These are phyloP conservation scores for Penstemon davidsonii DNA, from an alignment of 257 asterid genomes.

Conservation along the genomic window DNA sequence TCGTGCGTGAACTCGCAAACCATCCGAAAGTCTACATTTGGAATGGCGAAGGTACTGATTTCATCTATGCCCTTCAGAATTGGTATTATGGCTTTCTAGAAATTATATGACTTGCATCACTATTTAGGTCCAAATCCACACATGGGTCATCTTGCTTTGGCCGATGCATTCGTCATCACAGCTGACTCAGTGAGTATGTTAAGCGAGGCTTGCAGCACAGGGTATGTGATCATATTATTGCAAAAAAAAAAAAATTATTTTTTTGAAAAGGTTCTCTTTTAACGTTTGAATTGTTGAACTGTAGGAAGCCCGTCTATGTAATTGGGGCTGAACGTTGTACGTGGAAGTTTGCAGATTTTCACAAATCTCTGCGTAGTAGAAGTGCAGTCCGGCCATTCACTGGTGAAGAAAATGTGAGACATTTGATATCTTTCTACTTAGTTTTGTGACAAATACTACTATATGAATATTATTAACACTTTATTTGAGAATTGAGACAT, in stretches of 20 bases:
- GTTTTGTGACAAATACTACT: not conserved
- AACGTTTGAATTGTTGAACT: slow-evolving; percentile 30
- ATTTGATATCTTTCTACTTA: not conserved
- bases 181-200: slow-evolving; percentile 95
- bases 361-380: slow-evolving; percentile 47
- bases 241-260: not conserved
- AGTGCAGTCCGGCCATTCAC: slow-evolving; percentile 71
- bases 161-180: slow-evolving; percentile 80
- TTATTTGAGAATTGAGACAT: not conserved
- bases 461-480: not conserved
- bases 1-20: slow-evolving; percentile 48
- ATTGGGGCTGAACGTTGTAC: slow-evolving; percentile 78
- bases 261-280: slow-evolving; percentile 11
- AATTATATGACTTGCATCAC: slow-evolving; percentile 23
- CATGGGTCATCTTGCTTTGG: slow-evolving; percentile 91
- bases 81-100: slow-evolving; percentile 4
- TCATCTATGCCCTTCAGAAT: slow-evolving; percentile 11
- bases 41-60: slow-evolving; percentile 71
- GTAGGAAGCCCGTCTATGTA: slow-evolving; percentile 95
- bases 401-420: slow-evolving; percentile 68
- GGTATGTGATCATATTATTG: slow-evolving; percentile 45
- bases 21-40: slow-evolving; percentile 74
- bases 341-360: slow-evolving; percentile 79
- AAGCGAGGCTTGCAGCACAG: slow-evolving; percentile 96
- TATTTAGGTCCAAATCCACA: slow-evolving; percentile 83